Evolutionary conservation across 352 stramenopile species (phyloP).

Genomic region (Pythium chondricola): DNA sequence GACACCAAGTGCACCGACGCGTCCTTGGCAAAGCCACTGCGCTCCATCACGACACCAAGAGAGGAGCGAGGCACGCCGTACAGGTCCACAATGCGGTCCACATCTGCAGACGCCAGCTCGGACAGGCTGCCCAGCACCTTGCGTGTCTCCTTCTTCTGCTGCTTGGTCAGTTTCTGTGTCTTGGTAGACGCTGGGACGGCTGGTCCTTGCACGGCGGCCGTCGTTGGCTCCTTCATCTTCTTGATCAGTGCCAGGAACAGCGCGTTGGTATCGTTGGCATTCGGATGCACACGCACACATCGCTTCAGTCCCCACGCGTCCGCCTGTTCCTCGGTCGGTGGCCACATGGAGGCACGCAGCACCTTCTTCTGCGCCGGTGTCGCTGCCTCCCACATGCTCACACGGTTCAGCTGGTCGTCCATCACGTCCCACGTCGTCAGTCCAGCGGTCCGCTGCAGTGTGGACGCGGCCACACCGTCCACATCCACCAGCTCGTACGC

Average conservation of each 20-base stretch:
- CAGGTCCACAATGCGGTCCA: conserved; percentile 31
- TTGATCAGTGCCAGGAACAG: conserved; percentile 98
- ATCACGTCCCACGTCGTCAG: conserved; percentile 53
- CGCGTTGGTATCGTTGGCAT: conserved; percentile 97
- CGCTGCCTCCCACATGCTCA: conserved; percentile 47
- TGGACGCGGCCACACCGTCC: conserved; percentile 22
- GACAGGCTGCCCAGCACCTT: conserved; percentile 65
- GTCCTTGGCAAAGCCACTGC: conserved; percentile 61
- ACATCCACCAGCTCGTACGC: conserved; percentile 62
- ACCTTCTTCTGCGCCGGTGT: conserved; percentile 43
- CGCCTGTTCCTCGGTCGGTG: conserved; percentile 48
- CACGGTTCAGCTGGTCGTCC: conserved; percentile 32
- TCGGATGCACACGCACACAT: conserved; percentile 93
- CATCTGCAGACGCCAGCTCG: conserved; percentile 30
- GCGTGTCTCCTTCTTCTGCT: conserved; percentile 38
- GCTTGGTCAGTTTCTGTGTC: conserved; percentile 31
- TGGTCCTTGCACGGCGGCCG: conserved; percentile 23
- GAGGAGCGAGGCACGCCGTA: conserved; percentile 23
- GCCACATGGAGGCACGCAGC: conserved; percentile 80
- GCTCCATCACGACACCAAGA: conserved; percentile 45
- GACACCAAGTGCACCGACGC: conserved; percentile 64
- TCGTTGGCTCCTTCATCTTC: conserved; percentile 30
- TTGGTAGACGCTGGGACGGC: conserved; percentile 8
- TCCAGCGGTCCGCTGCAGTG: conserved; percentile 38
- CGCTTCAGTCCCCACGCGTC: conserved; percentile 73